Evolutionary conservation across 768 basidiomycete genomes (phyloP).

Genomic region (Agaricus sinodeliciosus): DNA sequence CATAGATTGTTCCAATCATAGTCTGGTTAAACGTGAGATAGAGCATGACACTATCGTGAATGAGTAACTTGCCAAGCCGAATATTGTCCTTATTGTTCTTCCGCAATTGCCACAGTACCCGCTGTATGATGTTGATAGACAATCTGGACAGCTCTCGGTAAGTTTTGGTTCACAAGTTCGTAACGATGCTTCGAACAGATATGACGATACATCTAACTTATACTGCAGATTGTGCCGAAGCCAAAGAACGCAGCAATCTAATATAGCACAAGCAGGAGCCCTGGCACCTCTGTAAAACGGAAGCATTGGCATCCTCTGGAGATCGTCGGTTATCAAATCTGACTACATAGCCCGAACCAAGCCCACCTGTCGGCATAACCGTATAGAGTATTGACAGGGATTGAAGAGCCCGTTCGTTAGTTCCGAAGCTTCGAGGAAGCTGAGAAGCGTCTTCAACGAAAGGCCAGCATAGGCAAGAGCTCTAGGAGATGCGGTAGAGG

Average conservation of each 20-base stretch:
- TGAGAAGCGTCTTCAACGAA: constrained; percentile 45
- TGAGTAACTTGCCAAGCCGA: constrained; percentile 44
- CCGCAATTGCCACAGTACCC: constrained; percentile 52
- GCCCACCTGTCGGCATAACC: constrained; percentile 59
- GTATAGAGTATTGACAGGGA: constrained; percentile 33
- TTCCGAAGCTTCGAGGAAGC: constrained; percentile 41
- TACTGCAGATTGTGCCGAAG: constrained; percentile 65
- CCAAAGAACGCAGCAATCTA: constrained; percentile 70
- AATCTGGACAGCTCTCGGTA: constrained; percentile 27
- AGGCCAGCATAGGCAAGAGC: constrained; percentile 59
- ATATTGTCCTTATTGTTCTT: constrained; percentile 38
- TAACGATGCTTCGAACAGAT: constrained; percentile 37
- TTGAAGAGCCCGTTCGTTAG: constrained; percentile 41
- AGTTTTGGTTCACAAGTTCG: background rate
- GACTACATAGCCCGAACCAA: background rate
- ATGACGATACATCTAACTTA: constrained; percentile 48
- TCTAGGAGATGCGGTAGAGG: constrained; percentile 50
- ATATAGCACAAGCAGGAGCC: constrained; percentile 44
- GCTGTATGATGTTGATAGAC: constrained; percentile 49
- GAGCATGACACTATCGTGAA: background rate
- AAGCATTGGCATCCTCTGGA: constrained; percentile 43
- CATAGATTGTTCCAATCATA: constrained; percentile 66
- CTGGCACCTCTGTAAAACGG: constrained; percentile 25
- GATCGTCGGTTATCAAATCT: background rate
- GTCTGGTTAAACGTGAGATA: constrained; percentile 26